Conservation (phyloP, 805 yeast species). For the Millerozyma acaciae region DNA sequence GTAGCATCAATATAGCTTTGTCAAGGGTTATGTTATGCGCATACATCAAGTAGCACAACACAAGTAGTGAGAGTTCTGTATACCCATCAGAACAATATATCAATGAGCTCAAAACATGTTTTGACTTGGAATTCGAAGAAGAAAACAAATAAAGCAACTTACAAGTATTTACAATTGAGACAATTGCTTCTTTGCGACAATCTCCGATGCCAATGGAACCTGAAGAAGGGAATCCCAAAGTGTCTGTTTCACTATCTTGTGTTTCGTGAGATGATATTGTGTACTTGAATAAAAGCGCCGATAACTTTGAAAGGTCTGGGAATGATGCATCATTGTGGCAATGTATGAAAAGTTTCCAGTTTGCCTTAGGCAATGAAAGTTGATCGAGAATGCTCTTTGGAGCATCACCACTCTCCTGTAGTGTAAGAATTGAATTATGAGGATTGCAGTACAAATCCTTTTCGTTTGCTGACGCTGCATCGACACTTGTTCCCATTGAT, state of each 20-base stretch:
- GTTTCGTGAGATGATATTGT: constrained; percentile 22
- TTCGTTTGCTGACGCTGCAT: not conserved
- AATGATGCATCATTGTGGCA: constrained; percentile 59
- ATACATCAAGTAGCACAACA: constrained; percentile 68
- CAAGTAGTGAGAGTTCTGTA: constrained; percentile 80
- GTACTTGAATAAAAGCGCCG: constrained; percentile 29
- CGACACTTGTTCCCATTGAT: constrained; percentile 1
- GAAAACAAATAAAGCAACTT: constrained; percentile 52
- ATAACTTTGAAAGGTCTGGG: constrained; percentile 43
- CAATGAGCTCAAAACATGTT: constrained; percentile 41
- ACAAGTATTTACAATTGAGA: constrained; percentile 64
- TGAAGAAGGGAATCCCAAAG: constrained; percentile 73
- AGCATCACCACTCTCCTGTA: constrained; percentile 29
- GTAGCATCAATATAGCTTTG: constrained; percentile 64
- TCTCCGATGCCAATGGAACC: constrained; percentile 81
- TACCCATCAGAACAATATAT: constrained; percentile 88
- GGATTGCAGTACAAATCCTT: constrained; percentile 48
- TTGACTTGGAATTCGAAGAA: constrained; percentile 29
- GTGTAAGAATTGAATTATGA: constrained; percentile 46
- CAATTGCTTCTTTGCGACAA: constrained; percentile 55
- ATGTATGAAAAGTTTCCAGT: constrained; percentile 53
- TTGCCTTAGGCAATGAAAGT: constrained; percentile 45
- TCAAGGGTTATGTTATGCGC: constrained; percentile 56
- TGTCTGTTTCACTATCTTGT: constrained; percentile 17
- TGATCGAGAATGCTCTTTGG: constrained; percentile 9